Evolutionary conservation across 2,329 filamentous ascomycete species (phyloP).

Genomic region (Alternaria sp.): DNA sequence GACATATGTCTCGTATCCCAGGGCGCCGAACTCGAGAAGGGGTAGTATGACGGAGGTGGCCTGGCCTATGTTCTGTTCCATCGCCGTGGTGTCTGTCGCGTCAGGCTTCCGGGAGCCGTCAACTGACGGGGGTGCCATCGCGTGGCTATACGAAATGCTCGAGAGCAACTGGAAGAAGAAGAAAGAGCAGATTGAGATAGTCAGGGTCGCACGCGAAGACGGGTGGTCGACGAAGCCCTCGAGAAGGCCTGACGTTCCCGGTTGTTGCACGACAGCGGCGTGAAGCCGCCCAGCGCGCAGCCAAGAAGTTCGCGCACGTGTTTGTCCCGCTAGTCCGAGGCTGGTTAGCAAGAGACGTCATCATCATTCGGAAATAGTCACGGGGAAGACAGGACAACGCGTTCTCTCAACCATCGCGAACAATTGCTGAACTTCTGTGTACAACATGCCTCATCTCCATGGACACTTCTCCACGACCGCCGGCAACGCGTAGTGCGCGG

Average conservation of each 20-base stretch:
- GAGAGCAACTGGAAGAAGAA: not conserved
- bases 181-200: not conserved
- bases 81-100: slow-evolving; percentile 25
- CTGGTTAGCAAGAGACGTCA: not conserved
- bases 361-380: not conserved
- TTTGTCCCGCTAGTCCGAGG: not conserved
- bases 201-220: slow-evolving; percentile 4
- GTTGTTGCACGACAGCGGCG: slow-evolving; percentile 6
- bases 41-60: slow-evolving; percentile 73
- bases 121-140: slow-evolving; percentile 30
- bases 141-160: not conserved
- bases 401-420: not conserved
- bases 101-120: slow-evolving; percentile 31
- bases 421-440: not conserved
- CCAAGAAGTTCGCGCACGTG: not conserved
- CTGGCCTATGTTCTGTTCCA: slow-evolving; percentile 55
- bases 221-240: not conserved
- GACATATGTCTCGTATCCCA: slow-evolving; percentile 75
- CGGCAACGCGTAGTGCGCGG: not conserved
- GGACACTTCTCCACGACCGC: not conserved
- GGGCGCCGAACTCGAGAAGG: slow-evolving; percentile 67
- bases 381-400: not conserved
- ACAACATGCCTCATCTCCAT: not conserved
- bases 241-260: slow-evolving; percentile 4
- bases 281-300: not conserved